Evolutionary conservation across 2,329 filamentous ascomycete genomes (phyloP), one percentile per base, ranked within the genome.

Genomic region (Diaporthe sp.): DNA sequence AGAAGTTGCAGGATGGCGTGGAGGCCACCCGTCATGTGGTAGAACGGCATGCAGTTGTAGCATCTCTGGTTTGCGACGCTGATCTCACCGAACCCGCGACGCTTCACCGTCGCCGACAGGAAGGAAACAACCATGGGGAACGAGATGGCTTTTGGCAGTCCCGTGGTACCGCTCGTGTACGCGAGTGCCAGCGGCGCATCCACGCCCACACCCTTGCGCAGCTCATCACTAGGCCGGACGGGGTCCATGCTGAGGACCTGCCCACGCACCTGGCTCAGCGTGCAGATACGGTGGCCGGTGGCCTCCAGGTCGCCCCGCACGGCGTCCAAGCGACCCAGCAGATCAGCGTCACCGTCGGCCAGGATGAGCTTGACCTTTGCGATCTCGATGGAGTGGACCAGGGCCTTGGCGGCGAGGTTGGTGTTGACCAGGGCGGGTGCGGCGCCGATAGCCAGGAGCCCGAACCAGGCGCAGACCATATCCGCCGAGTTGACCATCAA

Each of bases 161-260:
- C 94, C 0, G 94, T 95, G 0, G 94, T 95, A 49, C 94, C 94
- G 77, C 92, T 92, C 1, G 94, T 96, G 82, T 95, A 95, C 79
- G 95, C 91, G 34, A 95, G 82, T 42, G 88, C 90, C 78, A 91
- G 87, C 0, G 93, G 91, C 78, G 88, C 91, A 19, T 85, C 83
- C 0, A 85, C 86, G 61, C 85, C 84, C 1, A 93, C 85, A 4
- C 83, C 84, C 6, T 85, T 84, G 58, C 92, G 87, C 74, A 91
- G 87, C 42, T 88, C 85, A 77, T 93, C 88, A 0, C 86, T 87
- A 0, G 91, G 90, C 68, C 89, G 84, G 58, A 87, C 85, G 0
- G 88, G 85, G 28, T 88, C 86, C 60, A 87, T 83, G 1, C 84
- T 83, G 31, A 85, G 83, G 61, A 87, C 68, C 79, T 85, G 82